These are phyloP conservation scores for Peltaster fructicola DNA, from an alignment of 2,329 filamentous ascomycete species.

Conservation along the genomic window DNA sequence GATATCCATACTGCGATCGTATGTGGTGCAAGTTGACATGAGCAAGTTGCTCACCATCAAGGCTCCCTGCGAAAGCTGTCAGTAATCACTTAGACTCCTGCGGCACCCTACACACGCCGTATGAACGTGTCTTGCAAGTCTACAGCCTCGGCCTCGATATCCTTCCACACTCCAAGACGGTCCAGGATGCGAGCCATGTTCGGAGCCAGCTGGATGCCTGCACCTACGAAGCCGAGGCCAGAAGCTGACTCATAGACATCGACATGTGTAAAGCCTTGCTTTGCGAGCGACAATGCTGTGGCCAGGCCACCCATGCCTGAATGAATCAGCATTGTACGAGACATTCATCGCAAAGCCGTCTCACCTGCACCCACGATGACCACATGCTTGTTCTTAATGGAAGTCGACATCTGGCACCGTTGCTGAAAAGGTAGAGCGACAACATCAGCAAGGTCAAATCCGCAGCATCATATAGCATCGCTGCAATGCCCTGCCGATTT, in stretches of 20 bases:
- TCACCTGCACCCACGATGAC: no score
- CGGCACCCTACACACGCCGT: slow-evolving; percentile 34
- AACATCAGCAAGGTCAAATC: no score
- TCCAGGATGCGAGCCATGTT: slow-evolving; percentile 68
- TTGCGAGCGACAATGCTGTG: slow-evolving; percentile 53
- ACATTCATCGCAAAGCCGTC: no score
- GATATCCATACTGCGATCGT: slow-evolving; percentile 49
- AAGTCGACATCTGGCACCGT: background rate
- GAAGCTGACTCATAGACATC: slow-evolving; percentile 58
- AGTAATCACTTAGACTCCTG: background rate
- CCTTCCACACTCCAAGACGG: slow-evolving; percentile 52
- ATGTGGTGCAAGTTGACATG: slow-evolving; percentile 55
- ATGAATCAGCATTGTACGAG: slow-evolving; percentile 3
- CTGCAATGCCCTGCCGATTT: no score
- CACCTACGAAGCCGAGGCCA: slow-evolving; percentile 63
- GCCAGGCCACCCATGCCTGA: slow-evolving; percentile 64
- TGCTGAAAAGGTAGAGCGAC: no score
- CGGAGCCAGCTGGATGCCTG: slow-evolving; percentile 68
- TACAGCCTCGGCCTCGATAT: slow-evolving; percentile 53
- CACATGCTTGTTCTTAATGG: background rate
- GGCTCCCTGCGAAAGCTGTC: no score
- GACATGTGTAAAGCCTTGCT: slow-evolving; percentile 57
- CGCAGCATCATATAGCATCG: no score
- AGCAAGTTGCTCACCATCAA: slow-evolving; percentile 51
- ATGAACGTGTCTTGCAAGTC: slow-evolving; percentile 56